These are phyloP conservation scores for Bertia moriformis DNA, from an alignment of 2,329 filamentous ascomycete species.

Conservation along the genomic window DNA sequence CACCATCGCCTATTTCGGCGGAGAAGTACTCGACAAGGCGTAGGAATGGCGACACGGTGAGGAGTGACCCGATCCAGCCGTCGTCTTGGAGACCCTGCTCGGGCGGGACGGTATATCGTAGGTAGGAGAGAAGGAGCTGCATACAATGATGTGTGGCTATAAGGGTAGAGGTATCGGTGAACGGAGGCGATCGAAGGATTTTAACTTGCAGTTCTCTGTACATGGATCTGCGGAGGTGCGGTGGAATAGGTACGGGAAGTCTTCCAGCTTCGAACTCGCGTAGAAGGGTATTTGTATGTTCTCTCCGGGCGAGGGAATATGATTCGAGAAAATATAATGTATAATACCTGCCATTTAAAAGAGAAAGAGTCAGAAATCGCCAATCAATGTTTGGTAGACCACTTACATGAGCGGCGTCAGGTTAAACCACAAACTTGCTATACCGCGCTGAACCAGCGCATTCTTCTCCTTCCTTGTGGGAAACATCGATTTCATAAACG, in stretches of 20 bases:
- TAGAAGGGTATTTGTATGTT: constrained; percentile 18
- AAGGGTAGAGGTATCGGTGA: constrained; percentile 19
- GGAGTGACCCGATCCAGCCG: constrained; percentile 21
- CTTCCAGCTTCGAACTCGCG: constrained; percentile 19
- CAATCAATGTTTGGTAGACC: not conserved
- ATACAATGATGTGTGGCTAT: constrained; percentile 24
- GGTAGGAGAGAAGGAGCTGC: constrained; percentile 19
- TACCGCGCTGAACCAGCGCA: constrained; percentile 15
- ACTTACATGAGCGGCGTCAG: constrained; percentile 22
- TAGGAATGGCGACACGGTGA: constrained; percentile 19
- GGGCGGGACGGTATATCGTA: constrained; percentile 17
- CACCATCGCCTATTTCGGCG: constrained; percentile 23
- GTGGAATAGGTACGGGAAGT: constrained; percentile 18
- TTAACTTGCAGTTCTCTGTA: constrained; percentile 18
- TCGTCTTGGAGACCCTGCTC: constrained; percentile 12
- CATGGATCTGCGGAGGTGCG: constrained; percentile 15
- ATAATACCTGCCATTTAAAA: constrained; percentile 21
- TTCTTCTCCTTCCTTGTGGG: constrained; percentile 5
- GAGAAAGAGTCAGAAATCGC: too few species aligned
- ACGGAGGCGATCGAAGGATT: constrained; percentile 21
- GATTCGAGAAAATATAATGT: constrained; percentile 21
- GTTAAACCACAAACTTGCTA: constrained; percentile 18
- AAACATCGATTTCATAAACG: constrained; percentile 6
- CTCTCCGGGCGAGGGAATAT: constrained; percentile 18
- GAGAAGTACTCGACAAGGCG: constrained; percentile 24